These are phyloP conservation scores for Coffea eugenioides DNA, from an alignment of 257 asterid species.

Conservation along the genomic window DNA sequence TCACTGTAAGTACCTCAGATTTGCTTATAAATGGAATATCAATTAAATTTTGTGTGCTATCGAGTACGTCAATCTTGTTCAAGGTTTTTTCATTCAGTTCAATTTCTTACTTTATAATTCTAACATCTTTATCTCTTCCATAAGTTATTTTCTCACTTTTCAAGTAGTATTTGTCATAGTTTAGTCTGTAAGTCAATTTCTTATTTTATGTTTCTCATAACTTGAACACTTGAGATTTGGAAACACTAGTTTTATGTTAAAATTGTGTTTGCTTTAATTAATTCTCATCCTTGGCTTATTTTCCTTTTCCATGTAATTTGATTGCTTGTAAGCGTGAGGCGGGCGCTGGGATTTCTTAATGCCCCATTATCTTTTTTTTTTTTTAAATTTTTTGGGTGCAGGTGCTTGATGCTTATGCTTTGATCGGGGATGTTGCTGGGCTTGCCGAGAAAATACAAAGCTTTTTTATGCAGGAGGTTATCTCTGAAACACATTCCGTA, in stretches of 20 bases:
- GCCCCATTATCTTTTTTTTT: not conserved
- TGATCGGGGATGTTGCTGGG: constrained; percentile 94
- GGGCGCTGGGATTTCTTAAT: not conserved
- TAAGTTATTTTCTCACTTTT: too few relatives aligned
- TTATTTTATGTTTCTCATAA: not conserved
- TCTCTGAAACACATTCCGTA: constrained; percentile 86
- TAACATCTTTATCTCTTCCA: not conserved
- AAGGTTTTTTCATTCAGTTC: not conserved
- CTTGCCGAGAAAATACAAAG: constrained; percentile 97
- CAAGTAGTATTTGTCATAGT: not conserved
- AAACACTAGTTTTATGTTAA: not conserved
- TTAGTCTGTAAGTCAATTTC: not conserved
- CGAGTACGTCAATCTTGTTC: not conserved
- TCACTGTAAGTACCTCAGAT: constrained; percentile 64
- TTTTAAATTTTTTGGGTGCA: constrained; percentile 21
- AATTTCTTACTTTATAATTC: not conserved
- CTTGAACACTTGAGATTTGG: not conserved
- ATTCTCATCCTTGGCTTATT: not conserved
- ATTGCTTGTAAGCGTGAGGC: not conserved
- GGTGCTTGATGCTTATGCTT: constrained; percentile 97
- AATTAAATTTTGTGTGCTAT: not conserved
- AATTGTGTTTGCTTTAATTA: not conserved
- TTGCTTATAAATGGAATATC: constrained; percentile 1
- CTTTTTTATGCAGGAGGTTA: constrained; percentile 98
- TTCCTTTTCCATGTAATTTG: not conserved